Evolutionary conservation across 164 flowering plant species (phyloP), one percentile per base, ranked within the genome.

Genomic region (Vitis labrusca): DNA sequence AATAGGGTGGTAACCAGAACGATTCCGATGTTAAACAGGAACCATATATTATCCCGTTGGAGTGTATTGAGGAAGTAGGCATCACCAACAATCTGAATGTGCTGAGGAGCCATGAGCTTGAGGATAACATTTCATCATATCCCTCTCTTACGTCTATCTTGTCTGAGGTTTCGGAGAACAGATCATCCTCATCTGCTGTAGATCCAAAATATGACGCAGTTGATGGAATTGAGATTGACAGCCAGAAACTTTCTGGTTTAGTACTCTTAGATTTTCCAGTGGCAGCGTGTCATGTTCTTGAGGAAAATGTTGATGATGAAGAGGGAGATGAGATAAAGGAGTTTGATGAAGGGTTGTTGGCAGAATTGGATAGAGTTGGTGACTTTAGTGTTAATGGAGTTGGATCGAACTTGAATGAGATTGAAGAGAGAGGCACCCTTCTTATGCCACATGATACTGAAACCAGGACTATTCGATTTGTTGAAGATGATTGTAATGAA

Each of bases 281-380:
- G 8, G 83, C 77, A 56, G 64, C 70, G 23, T 10, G 64, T 16
- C 79, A 27, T 47, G 50, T 49, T 54, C 59, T 67, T 12, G 73
- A 76, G n/a, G 74, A 71, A 67, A 64, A 60, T 47, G 60, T 59
- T 56, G 71, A 29, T 54, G 81, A 83, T 54, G 81, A 83, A 61
- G 83, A 81, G 23, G 70, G 51, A 8, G 78, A 79, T 62, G 89
- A 71, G 64, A 83, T 87, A 52, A 75, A 85, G 73, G 90, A 87
- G 55, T 77, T 88, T 60, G 91, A 86, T 73, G 95, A 89, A 79
- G 85, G 54, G 12, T 68, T 89, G 16, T 76, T 91, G 68, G 67
- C 77, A 1, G 92, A 89, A 73, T 72, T 91, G 76, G 93, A 91
- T 64, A 73, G 80, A 9, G 86, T 86, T 76, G 95, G 98, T 61